These are phyloP conservation scores for Penicillium goetzii DNA, from an alignment of 495 filamentous ascomycete genomes.

Conservation along the genomic window DNA sequence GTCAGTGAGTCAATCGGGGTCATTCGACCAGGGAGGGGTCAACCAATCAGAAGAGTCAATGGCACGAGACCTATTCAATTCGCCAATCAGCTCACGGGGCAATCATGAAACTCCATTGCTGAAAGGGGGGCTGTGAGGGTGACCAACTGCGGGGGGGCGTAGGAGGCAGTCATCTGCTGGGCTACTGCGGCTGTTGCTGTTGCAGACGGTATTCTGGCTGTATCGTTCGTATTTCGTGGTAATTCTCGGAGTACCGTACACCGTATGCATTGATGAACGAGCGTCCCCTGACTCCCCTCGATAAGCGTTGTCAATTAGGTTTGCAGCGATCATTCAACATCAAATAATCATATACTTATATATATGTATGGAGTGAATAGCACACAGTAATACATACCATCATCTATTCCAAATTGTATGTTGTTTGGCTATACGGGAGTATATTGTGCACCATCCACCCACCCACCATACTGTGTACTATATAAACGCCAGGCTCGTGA, in stretches of 20 bases:
- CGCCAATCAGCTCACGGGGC: background rate
- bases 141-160: conserved; percentile 25
- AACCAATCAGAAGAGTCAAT: background rate
- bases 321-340: background rate
- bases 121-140: conserved; percentile 3
- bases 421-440: no score
- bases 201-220: background rate
- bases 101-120: background rate
- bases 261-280: background rate
- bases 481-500: background rate
- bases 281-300: background rate
- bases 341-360: background rate
- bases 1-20: conserved; percentile 14
- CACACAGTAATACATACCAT: background rate
- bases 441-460: background rate
- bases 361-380: background rate
- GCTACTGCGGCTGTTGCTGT: background rate
- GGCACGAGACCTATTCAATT: background rate
- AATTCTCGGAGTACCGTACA: background rate
- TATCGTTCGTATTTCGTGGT: background rate
- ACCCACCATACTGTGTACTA: background rate
- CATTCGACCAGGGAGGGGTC: background rate
- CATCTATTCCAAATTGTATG: background rate
- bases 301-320: background rate
- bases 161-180: conserved; percentile 6